Evolutionary conservation across 202 grass and related monocot species (phyloP), one percentile per base, ranked within the genome.

Genomic region (Setaria italica): DNA sequence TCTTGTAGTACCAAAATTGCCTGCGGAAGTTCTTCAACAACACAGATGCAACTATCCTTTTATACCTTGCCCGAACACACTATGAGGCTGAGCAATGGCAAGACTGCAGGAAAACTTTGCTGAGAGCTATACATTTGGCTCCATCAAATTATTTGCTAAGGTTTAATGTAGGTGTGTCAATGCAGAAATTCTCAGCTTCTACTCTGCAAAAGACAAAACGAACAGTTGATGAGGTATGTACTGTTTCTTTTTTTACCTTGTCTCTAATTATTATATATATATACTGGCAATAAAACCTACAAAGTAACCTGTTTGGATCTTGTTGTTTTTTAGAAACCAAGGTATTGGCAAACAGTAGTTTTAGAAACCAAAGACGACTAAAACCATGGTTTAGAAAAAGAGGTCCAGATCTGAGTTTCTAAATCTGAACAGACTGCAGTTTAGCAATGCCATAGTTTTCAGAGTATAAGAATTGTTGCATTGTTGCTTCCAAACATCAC

Each of bases 81-180:
- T 98, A 95, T 67, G 95, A 98, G 72, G 95, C 95, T 82, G 95
- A 98, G 76, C 95, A 94, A 88, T 98, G 95, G 95, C 95, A 98
- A 78, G 95, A 98, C 16, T 98, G 91, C 89, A 93, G 94, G 85
- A 98, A 94, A 77, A 90, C 95, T 72, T 88, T 98, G 59, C 81
- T 98, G 70, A 90, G 95, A 81, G 95, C 95, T 87, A 94, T 98
- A 85, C 95, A 98, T 89, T 82, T 98, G 87, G 92, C 95, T 79
- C 95, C 93, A 82, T 98, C 93, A 76, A 98, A 98, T 91, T 95
- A 94, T 85, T 90, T 94, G 76, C 89, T 98, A 12, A 81, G 93
- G 69, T 98, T 98, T 67, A 94, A 98, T 87, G 87, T 88, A 33
- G 95, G 95, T 29, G 93, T 98, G 73, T 94, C 95, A 73, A 98